A percentile compares a stretch with the other conserved stretches of the same genome.
phyloP scores from a whole-genome alignment of 2,329 filamentous ascomycete genomes.

The Neopestalotiopsis clavispora region DNA sequence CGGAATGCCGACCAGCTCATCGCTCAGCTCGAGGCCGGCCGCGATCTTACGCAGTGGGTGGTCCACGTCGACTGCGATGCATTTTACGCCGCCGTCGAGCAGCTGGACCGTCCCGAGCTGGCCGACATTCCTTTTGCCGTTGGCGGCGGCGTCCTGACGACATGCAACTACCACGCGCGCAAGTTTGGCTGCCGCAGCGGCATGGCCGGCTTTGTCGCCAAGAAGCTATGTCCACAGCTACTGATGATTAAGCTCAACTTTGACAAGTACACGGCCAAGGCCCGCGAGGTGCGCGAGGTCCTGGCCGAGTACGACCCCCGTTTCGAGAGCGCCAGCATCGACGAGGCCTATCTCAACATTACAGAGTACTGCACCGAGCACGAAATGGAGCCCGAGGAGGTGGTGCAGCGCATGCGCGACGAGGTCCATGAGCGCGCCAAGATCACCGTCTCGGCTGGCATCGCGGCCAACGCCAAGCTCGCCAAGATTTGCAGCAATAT shows the following conservation, averaged over 20 bases:
- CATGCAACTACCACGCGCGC: slow-evolving; percentile 85
- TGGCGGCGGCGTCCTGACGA: slow-evolving; percentile 69
- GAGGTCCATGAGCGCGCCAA: slow-evolving; percentile 78
- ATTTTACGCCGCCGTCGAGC: slow-evolving; percentile 95
- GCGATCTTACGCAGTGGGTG: slow-evolving; percentile 83
- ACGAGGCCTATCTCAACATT: slow-evolving; percentile 96
- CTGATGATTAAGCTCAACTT: slow-evolving; percentile 86
- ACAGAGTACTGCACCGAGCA: slow-evolving; percentile 81
- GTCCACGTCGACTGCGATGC: slow-evolving; percentile 97
- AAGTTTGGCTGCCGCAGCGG: slow-evolving; percentile 91
- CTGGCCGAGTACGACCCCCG: slow-evolving; percentile 86
- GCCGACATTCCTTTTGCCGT: slow-evolving; percentile 90
- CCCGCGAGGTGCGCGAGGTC: slow-evolving; percentile 82
- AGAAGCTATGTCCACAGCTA: slow-evolving; percentile 88
- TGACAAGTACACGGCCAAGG: slow-evolving; percentile 89
- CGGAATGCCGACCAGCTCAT: slow-evolving; percentile 83
- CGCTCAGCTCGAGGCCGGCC: slow-evolving; percentile 74
- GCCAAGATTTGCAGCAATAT: slow-evolving; percentile 95
- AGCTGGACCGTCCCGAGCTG: slow-evolving; percentile 81
- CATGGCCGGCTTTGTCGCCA: slow-evolving; percentile 95
- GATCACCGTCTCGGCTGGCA: slow-evolving; percentile 91
- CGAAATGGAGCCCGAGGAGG: slow-evolving; percentile 71
- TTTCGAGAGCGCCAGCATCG: slow-evolving; percentile 93
- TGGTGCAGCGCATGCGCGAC: slow-evolving; percentile 75
- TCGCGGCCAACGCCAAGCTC: slow-evolving; percentile 89